These are phyloP conservation scores for Cubamyces sp. DNA, from an alignment of 768 basidiomycete species.

Conservation along the genomic window DNA sequence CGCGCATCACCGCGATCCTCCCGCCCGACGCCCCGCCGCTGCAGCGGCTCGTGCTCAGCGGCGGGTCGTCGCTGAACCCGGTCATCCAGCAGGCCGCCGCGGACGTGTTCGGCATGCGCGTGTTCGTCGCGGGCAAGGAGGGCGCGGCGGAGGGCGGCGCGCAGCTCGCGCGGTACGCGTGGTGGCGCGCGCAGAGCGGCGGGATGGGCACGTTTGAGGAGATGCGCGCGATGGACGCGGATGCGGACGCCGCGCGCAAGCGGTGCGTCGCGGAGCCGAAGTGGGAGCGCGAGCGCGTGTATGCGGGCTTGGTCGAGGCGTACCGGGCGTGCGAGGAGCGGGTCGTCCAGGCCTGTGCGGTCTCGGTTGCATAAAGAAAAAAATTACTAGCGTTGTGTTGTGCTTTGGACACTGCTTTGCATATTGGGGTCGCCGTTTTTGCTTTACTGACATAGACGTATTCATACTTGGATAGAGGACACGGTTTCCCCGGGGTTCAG, in stretches of 20 bases:
- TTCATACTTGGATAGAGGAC: not conserved
- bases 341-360: slow-evolving; percentile 33
- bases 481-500: not conserved
- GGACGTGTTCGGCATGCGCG: slow-evolving; percentile 77
- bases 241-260: slow-evolving; percentile 54
- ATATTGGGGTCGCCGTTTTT: not conserved
- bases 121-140: slow-evolving; percentile 70
- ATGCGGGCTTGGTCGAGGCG: slow-evolving; percentile 53
- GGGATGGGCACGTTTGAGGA: slow-evolving; percentile 62
- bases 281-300: slow-evolving; percentile 48
- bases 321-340: slow-evolving; percentile 63
- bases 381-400: not conserved
- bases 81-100: slow-evolving; percentile 76
- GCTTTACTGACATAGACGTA: not conserved
- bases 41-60: slow-evolving; percentile 73
- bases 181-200: slow-evolving; percentile 57
- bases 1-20: slow-evolving; percentile 70
- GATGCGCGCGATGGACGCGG: slow-evolving; percentile 55
- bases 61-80: slow-evolving; percentile 76
- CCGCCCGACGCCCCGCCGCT: slow-evolving; percentile 57
- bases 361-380: not conserved
- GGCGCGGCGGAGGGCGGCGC: slow-evolving; percentile 76
- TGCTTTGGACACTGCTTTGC: not conserved
- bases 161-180: slow-evolving; percentile 69
- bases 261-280: slow-evolving; percentile 65